These are phyloP conservation scores for Nothomitra cinnamomea DNA, from an alignment of 2,329 filamentous ascomycete genomes.

Conservation along the genomic window DNA sequence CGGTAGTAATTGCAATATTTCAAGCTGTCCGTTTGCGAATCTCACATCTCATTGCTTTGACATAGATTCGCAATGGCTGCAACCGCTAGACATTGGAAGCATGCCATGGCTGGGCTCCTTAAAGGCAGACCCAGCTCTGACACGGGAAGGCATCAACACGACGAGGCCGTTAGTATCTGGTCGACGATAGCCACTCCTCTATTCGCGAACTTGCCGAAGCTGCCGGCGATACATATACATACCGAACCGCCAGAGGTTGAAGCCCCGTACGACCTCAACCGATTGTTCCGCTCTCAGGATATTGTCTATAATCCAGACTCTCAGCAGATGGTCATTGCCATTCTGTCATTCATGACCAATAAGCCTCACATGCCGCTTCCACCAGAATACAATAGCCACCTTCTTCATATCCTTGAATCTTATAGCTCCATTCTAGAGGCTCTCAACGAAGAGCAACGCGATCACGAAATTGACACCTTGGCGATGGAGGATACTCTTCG, in stretches of 20 bases:
- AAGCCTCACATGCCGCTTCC: neutral
- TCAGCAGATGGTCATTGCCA: slow-evolving; percentile 2
- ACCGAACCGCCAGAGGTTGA: neutral
- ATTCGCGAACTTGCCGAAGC: neutral
- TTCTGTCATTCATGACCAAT: neutral
- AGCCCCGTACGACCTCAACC: neutral
- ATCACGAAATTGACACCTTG: neutral
- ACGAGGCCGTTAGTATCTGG: neutral
- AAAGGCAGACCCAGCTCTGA: neutral
- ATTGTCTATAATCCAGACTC: neutral
- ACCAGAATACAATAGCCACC: slow-evolving; percentile 3
- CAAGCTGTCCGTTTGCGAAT: too few relatives aligned
- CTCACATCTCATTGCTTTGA: neutral
- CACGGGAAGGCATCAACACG: neutral
- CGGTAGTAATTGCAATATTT: neutral
- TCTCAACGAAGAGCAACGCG: neutral
- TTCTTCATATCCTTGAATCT: slow-evolving; percentile 3
- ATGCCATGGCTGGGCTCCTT: neutral
- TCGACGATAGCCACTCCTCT: neutral
- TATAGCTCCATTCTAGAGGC: neutral
- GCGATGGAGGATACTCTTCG: neutral
- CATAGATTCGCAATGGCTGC: neutral
- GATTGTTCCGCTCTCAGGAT: neutral
- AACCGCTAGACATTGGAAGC: neutral
- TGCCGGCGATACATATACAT: neutral